Conservation (phyloP, 163 green algal species). For the Scenedesmus sp. region DNA sequence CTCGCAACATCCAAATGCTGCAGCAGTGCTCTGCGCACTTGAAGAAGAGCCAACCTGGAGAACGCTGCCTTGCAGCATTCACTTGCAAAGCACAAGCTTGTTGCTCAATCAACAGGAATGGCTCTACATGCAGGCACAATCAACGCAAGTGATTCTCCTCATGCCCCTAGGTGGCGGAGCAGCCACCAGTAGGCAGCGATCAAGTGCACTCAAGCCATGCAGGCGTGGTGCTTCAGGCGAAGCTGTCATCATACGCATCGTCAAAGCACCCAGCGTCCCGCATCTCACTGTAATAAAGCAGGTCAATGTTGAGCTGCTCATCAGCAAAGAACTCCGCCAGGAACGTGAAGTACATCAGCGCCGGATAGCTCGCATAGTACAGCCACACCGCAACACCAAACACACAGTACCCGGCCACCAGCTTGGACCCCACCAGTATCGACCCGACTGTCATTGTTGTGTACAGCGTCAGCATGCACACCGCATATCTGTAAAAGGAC, state of each 20-base stretch:
- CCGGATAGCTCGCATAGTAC: constrained; percentile 65
- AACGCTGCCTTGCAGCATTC: too few species aligned
- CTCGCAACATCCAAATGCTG: too few species aligned
- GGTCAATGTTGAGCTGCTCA: constrained; percentile 65
- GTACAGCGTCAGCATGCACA: constrained; percentile 57
- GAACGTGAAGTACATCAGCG: constrained; percentile 72
- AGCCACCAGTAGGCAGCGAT: too few species aligned
- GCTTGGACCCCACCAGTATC: constrained; percentile 52
- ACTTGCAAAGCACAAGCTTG: too few species aligned
- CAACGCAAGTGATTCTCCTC: too few species aligned
- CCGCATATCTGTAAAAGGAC: constrained; percentile 67
- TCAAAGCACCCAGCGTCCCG: constrained; percentile 61
- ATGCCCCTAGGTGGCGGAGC: too few species aligned
- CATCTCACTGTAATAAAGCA: constrained; percentile 75
- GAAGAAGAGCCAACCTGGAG: too few species aligned
- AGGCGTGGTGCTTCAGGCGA: background rate
- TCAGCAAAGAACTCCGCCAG: constrained; percentile 69
- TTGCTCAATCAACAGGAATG: too few species aligned
- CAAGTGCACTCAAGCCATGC: background rate
- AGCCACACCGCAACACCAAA: constrained; percentile 61
- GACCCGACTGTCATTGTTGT: constrained; percentile 41
- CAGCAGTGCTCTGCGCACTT: too few species aligned
- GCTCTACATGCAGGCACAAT: too few species aligned
- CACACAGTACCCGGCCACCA: constrained; percentile 67
- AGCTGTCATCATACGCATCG: constrained; percentile 32